Evolutionary conservation across 1,284 basidiomycete genomes (phyloP), one percentile per base, ranked within the genome.

Genomic region (Somion occarium): DNA sequence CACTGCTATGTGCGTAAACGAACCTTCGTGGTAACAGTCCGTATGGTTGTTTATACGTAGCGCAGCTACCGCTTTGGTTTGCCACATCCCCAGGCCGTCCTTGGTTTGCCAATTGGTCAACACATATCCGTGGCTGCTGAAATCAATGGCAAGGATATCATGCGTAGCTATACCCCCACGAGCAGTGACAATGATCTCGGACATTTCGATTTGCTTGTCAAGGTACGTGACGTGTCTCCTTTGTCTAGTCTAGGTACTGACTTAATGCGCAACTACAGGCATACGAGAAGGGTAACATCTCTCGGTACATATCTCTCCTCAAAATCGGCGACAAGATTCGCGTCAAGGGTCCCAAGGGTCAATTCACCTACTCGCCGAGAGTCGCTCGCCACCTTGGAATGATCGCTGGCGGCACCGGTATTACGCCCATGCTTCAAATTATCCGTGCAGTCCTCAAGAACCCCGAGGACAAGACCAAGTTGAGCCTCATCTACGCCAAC

Each of bases 351-450:
- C 96, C 96, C 60, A 97, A 93, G 73, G 96, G 96, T 53, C 87
- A 91, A 72, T 99, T 97, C 76, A 78, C 76, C 57, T 95, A 94
- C 71, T 62, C 71, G 51, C 78, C 82, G n/a, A 74, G 74, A 46
- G 74, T 93, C 38, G 79, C 86, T 20, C 75, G 76, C 56, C 82
- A 88, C 61, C 73, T 99, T 53, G 91, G 93, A 63, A 96, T 99
- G 94, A 95, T 99, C 61, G 95, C 96, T 19, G 96, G 96, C 42
- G 88, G 88, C 23, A 91, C 96, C 3, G 96, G 96, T 56, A 96
- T 99, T 68, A 98, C 97, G 0, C 96, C 96, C 60, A 96, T 97
- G 93, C 85, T 95, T 61, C 97, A 98, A 71, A 93, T 99, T 74
- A 88, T 98, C 71, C 84, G 88, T 56, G 90, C 93, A 23, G 83